Percentiles rank a stretch among this genome's conserved stretches.
phyloP scores from a whole-genome alignment of 2,329 filamentous ascomycete genomes.

The Rhynchosporium agropyri region DNA sequence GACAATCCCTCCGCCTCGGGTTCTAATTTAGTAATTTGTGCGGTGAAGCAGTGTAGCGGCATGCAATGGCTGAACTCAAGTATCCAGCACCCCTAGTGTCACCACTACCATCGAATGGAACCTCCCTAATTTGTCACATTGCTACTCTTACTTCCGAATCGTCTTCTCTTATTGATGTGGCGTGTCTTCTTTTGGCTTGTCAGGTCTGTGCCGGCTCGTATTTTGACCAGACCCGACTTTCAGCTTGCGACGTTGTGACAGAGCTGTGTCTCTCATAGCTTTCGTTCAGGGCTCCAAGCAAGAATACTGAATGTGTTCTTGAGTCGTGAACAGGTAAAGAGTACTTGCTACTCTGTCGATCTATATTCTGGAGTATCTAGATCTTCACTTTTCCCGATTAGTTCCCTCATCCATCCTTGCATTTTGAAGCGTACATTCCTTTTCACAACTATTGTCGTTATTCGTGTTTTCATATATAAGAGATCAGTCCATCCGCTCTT shows the following conservation, averaged over 20 bases:
- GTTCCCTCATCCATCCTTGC: not conserved
- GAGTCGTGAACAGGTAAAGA: not conserved
- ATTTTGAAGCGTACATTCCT: constrained; percentile 7
- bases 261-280: not conserved
- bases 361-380: not conserved
- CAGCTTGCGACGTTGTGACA: not conserved
- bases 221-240: not conserved
- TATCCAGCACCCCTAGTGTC: not conserved
- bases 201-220: constrained; percentile 4
- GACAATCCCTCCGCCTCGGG: not conserved
- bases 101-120: constrained; percentile 9
- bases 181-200: not conserved
- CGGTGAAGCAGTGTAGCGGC: not conserved
- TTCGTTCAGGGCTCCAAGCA: not conserved
- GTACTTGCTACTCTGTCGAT: not conserved
- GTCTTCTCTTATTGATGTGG: not conserved
- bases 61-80: too few relatives aligned
- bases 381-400: not conserved
- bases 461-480: not conserved
- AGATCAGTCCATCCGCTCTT: too few relatives aligned
- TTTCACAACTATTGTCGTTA: constrained; percentile 3
- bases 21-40: not conserved
- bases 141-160: not conserved
- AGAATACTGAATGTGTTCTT: not conserved
- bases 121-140: not conserved